Evolutionary conservation across 2,329 filamentous ascomycete species (phyloP).

Genomic region (Diaporthe sp.): DNA sequence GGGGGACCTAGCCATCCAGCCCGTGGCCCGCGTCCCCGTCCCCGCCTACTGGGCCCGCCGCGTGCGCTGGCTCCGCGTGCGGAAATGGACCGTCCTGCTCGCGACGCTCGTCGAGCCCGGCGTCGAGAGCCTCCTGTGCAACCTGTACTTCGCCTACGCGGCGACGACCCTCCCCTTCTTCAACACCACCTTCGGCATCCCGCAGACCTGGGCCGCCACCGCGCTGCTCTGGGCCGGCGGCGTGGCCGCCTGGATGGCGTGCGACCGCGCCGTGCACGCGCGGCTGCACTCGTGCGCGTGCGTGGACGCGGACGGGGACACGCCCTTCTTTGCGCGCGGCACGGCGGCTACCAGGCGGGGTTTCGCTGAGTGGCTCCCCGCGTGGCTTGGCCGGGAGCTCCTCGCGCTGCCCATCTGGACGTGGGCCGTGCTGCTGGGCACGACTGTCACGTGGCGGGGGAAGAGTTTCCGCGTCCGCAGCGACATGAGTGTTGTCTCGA

Average conservation of each 20-base stretch:
- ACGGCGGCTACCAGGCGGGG: conserved; percentile 58
- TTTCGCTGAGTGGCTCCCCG: conserved; percentile 79
- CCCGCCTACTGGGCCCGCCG: conserved; percentile 82
- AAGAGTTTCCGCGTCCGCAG: conserved; percentile 83
- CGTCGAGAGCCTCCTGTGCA: conserved; percentile 89
- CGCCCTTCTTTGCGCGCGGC: conserved; percentile 78
- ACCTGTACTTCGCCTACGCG: conserved; percentile 82
- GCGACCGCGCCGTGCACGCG: conserved; percentile 81
- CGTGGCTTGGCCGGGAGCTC: conserved; percentile 87
- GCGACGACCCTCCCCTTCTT: conserved; percentile 80
- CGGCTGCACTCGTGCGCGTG: conserved; percentile 80
- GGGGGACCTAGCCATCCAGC: conserved; percentile 91
- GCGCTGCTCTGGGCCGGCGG: conserved; percentile 73
- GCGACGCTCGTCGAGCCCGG: conserved; percentile 95
- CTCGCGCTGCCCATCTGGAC: conserved; percentile 91
- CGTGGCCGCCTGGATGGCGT: conserved; percentile 77
- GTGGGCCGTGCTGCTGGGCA: conserved; percentile 89
- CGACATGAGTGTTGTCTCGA: conserved; percentile 81
- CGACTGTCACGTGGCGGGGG: conserved; percentile 89
- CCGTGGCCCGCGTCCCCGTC: conserved; percentile 85
- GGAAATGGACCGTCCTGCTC: conserved; percentile 91
- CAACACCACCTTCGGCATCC: conserved; percentile 61
- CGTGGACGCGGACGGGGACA: conserved; percentile 75
- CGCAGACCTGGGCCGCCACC: conserved; percentile 78
- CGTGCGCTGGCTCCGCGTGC: conserved; percentile 89